Conservation (phyloP, 208 protist species). For the Sergeia podlipaevii region DNA sequence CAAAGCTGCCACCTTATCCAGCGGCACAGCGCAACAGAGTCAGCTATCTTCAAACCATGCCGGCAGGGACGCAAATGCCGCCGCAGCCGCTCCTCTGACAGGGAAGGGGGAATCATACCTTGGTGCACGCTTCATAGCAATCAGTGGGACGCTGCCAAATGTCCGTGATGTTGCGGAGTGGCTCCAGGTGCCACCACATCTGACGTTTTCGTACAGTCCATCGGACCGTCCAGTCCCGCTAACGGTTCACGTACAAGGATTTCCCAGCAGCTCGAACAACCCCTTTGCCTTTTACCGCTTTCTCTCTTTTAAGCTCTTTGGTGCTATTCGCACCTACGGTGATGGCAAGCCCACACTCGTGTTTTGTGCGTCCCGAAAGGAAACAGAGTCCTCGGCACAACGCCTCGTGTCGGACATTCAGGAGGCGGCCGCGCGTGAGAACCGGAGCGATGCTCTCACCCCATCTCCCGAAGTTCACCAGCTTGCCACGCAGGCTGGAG, state of each 20-base stretch:
- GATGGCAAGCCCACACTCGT: slow-evolving; percentile 80
- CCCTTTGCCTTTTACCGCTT: slow-evolving; percentile 89
- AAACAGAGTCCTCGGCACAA: slow-evolving; percentile 56
- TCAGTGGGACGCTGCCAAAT: slow-evolving; percentile 93
- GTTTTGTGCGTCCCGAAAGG: slow-evolving; percentile 88
- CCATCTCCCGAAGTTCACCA: slow-evolving; percentile 31
- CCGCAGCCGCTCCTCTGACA: background rate
- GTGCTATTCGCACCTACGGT: slow-evolving; percentile 67
- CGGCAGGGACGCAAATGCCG: too few species aligned
- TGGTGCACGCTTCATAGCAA: slow-evolving; percentile 69
- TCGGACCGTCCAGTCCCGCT: slow-evolving; percentile 82
- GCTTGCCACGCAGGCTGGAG: slow-evolving; percentile 33
- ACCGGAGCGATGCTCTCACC: slow-evolving; percentile 19
- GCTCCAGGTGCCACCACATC: slow-evolving; percentile 52
- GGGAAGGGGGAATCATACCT: background rate
- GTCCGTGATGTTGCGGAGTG: slow-evolving; percentile 86
- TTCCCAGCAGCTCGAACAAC: slow-evolving; percentile 64
- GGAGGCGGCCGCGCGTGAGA: slow-evolving; percentile 28
- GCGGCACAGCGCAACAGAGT: background rate
- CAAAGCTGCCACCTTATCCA: slow-evolving; percentile 15
- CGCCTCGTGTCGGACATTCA: slow-evolving; percentile 56
- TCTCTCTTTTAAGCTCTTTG: slow-evolving; percentile 87
- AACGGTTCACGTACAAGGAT: slow-evolving; percentile 63
- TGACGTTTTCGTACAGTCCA: slow-evolving; percentile 61
- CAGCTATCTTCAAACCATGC: background rate